phyloP scores from a whole-genome alignment of 2,329 filamentous ascomycete genomes.

The Sarocladium strictum region DNA sequence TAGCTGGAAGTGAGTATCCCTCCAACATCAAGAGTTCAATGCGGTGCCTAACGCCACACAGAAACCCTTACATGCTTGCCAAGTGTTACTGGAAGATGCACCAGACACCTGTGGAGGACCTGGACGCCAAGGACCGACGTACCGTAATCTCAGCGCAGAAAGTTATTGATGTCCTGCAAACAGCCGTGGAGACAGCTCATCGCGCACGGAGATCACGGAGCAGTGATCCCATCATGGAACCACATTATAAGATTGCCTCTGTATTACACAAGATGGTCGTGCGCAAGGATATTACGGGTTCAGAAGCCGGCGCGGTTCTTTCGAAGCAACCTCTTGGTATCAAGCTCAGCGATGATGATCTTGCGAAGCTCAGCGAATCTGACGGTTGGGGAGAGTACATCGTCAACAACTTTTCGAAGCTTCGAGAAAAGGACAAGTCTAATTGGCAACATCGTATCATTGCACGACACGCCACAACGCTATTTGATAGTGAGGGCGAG shows the following conservation, averaged over 20 bases:
- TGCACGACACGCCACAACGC: slow-evolving; percentile 58
- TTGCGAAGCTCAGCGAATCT: slow-evolving; percentile 28
- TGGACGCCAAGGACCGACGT: slow-evolving; percentile 37
- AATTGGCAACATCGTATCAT: slow-evolving; percentile 96
- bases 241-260: slow-evolving; percentile 85
- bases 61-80: slow-evolving; percentile 53
- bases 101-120: slow-evolving; percentile 37
- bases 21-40: background rate
- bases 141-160: slow-evolving; percentile 26
- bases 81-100: slow-evolving; percentile 63
- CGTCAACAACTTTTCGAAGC: slow-evolving; percentile 42
- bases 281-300: slow-evolving; percentile 39
- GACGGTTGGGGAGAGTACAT: slow-evolving; percentile 58
- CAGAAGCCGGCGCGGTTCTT: slow-evolving; percentile 45
- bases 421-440: slow-evolving; percentile 73
- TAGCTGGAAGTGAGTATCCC: slow-evolving; percentile 48
- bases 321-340: slow-evolving; percentile 49
- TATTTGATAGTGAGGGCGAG: slow-evolving; percentile 35
- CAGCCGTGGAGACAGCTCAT: slow-evolving; percentile 43
- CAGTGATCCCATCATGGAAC: slow-evolving; percentile 78
- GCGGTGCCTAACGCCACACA: slow-evolving; percentile 22
- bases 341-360: slow-evolving; percentile 25
- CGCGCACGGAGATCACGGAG: slow-evolving; percentile 48
- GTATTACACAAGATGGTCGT: slow-evolving; percentile 75
- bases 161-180: slow-evolving; percentile 45